Conservation (phyloP, 176 grass and related monocot species). For the Hyparrhenia diplandra region DNA sequence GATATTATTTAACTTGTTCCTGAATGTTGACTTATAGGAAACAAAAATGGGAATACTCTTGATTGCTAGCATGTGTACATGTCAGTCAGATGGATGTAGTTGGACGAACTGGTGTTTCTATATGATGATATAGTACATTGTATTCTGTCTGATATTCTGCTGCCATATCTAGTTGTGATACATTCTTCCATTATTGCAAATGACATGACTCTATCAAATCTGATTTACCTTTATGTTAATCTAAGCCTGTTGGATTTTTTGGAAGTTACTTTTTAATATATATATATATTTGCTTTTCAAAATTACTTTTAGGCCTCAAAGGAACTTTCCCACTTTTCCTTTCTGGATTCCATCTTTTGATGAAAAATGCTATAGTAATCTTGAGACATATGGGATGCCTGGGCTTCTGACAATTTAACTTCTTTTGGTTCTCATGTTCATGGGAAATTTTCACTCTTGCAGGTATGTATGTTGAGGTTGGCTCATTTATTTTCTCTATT, state of each 20-base stretch:
- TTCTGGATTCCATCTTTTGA: constrained; percentile 35
- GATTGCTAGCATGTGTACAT: background rate
- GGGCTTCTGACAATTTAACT: constrained; percentile 67
- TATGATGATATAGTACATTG: background rate
- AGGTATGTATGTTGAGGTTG: constrained; percentile 50
- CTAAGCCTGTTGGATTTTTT: background rate
- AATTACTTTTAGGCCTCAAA: constrained; percentile 58
- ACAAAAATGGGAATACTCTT: constrained; percentile 8
- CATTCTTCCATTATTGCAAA: background rate
- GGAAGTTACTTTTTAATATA: background rate
- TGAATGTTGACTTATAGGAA: background rate
- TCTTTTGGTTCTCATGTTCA: constrained; percentile 81
- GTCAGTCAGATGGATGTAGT: background rate
- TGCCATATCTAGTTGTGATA: background rate
- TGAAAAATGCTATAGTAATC: constrained; percentile 31
- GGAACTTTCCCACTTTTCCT: constrained; percentile 58
- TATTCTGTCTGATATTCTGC: background rate
- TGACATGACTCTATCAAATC: background rate
- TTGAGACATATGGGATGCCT: constrained; percentile 64
- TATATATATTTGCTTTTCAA: constrained; percentile 17
- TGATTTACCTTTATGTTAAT: background rate
- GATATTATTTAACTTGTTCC: background rate
- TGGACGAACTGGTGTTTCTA: background rate
- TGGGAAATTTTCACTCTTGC: constrained; percentile 64
- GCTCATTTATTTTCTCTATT: constrained; percentile 9